Conservation (phyloP, 2,329 filamentous ascomycete species). For the Penicillium sp. region DNA sequence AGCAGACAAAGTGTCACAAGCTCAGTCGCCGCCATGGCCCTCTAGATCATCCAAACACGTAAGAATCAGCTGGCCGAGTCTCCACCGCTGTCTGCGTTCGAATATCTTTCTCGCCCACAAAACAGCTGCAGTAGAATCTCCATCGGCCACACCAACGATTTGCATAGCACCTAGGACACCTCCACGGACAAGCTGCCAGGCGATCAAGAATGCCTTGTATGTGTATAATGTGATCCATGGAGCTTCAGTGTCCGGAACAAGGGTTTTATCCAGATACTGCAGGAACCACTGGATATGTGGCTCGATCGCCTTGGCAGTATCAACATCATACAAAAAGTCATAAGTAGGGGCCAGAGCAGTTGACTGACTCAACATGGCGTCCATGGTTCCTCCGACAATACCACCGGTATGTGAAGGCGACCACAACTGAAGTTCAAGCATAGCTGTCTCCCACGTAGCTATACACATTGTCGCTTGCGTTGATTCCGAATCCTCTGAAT, state of each 20-base stretch:
- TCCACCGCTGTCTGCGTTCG: conserved; percentile 33
- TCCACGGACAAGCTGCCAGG: conserved; percentile 43
- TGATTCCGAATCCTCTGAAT: conserved; percentile 5
- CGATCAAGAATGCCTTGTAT: conserved; percentile 49
- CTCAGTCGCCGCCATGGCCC: conserved; percentile 17
- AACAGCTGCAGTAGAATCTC: conserved; percentile 31
- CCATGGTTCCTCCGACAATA: conserved; percentile 44
- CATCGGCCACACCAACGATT: conserved; percentile 37
- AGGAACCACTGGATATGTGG: conserved; percentile 48
- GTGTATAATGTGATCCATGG: conserved; percentile 48
- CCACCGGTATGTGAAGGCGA: conserved; percentile 47
- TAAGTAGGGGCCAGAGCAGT: conserved; percentile 37
- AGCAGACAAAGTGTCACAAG: not conserved
- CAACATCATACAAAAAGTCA: conserved; percentile 39
- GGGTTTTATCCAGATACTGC: conserved; percentile 37
- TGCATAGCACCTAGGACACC: conserved; percentile 40
- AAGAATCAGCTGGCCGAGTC: conserved; percentile 39
- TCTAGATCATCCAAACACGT: conserved; percentile 36
- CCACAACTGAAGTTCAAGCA: conserved; percentile 51
- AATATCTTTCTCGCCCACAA: conserved; percentile 42
- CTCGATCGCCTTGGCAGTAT: conserved; percentile 35
- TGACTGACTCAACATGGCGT: conserved; percentile 39
- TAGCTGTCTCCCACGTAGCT: conserved; percentile 49
- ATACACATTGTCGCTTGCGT: conserved; percentile 29
- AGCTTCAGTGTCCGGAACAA: conserved; percentile 36